Evolutionary conservation across 2,329 filamentous ascomycete species (phyloP), one percentile per base, ranked within the genome.

Genomic region (Trichoderma citrinoviride): DNA sequence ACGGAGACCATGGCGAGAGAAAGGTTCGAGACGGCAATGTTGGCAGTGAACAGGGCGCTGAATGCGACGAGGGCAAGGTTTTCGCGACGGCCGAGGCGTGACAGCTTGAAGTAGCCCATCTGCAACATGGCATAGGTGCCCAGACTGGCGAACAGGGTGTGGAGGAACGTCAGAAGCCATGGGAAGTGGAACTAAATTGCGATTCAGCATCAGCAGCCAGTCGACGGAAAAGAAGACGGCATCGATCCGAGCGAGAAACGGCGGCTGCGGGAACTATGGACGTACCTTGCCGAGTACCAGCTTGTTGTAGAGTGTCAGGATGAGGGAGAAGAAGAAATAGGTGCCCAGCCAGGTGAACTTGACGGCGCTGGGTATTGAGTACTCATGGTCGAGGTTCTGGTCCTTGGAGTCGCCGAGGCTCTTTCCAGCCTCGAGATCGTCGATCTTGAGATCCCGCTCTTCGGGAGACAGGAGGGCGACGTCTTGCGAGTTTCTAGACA

Each of bases 21-120:
- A 25, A 87, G 79, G 74, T 87, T 87, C n/a, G 84, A 86, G 52
- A 87, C 82, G 65, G 85, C 85, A 69, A 88, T 87, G 74, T 88
- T 88, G 72, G 85, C 79, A 17, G 85, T 87, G 74, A 87, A 88
- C 7, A 88, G 79, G 46, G 82, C 78, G 41, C 85, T 87, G 73
- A 88, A 88, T 53, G 82, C 79, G 37, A 85, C 75, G 46, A 87
- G 79, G n/a, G 81, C 79, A 47, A 85, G 73, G 72, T 85, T 82
- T 71, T 87, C 84, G 33, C 79, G 80, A 33, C 78, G 77, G 3
- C 79, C 80, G 44, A 88, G 76, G 64, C 79, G 78, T 12, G 83
- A 83, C 60, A 85, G 76, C 69, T 80, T 80, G 71, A 87, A 83
- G 61, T 82, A 77, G 58, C 83, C 83, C 64, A 79, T 73, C 65